Conservation (phyloP, 78 protist genomes). For the Dictyostelium brefeldianum region DNA sequence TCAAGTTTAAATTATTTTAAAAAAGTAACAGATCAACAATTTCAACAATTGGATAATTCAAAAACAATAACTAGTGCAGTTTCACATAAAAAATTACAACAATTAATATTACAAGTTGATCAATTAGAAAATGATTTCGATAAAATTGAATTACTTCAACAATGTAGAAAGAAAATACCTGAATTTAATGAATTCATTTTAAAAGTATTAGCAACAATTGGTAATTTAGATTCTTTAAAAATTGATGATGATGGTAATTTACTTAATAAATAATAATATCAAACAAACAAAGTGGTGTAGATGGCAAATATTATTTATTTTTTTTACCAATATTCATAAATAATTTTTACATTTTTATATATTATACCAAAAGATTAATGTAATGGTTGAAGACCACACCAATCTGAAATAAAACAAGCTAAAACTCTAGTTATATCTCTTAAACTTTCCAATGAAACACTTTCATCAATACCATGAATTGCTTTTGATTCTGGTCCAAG, state of each 20-base stretch:
- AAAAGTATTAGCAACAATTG: conserved; percentile 55
- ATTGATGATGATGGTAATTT: conserved; percentile 36
- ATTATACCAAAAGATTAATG: conserved; percentile 15
- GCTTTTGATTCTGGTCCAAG: conserved; percentile 68
- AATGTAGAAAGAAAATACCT: conserved; percentile 46
- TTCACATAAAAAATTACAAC: conserved; percentile 9
- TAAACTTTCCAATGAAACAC: conserved; percentile 58
- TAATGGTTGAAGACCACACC: conserved; percentile 78
- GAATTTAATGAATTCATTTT: conserved; percentile 70
- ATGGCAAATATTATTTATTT: background rate
- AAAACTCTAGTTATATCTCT: conserved; percentile 69
- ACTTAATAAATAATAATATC: background rate
- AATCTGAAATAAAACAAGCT: conserved; percentile 74
- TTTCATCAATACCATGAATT: conserved; percentile 79
- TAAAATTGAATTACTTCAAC: conserved; percentile 5
- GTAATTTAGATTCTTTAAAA: conserved; percentile 29
- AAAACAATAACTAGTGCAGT: conserved; percentile 36
- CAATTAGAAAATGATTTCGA: conserved; percentile 1
- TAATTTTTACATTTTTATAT: background rate
- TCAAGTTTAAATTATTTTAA: conserved; percentile 21
- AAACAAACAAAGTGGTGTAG: background rate
- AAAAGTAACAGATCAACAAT: conserved; percentile 49
- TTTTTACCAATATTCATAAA: background rate
- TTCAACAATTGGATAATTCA: conserved; percentile 28
- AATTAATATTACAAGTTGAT: conserved; percentile 55